phyloP scores from a whole-genome alignment of 495 filamentous ascomycete species.

The Aspergillus incahuasiensis region DNA sequence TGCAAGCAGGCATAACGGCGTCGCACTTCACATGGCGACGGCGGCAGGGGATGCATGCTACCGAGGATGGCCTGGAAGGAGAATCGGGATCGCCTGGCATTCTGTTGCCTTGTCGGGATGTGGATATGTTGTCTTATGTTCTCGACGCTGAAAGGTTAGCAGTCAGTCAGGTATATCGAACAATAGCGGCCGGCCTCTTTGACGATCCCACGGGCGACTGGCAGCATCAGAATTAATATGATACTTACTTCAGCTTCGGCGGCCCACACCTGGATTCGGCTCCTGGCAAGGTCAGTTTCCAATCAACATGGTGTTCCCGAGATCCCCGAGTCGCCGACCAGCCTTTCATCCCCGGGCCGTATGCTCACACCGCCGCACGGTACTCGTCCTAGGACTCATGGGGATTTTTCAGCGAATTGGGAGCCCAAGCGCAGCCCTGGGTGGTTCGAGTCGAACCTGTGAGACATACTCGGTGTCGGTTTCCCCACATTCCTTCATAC shows the following conservation, averaged over 20 bases:
- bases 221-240: neutral
- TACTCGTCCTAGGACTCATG: neutral
- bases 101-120: neutral
- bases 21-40: conserved; percentile 55
- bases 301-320: conserved; percentile 9
- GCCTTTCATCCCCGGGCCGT: neutral
- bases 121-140: too few relatives aligned
- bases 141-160: neutral
- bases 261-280: neutral
- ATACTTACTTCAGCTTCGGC: neutral
- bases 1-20: conserved; percentile 39
- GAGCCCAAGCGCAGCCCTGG: neutral
- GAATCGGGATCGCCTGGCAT: conserved; percentile 10
- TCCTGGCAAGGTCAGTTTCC: neutral
- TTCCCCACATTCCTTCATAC: neutral
- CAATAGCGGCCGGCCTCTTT: neutral
- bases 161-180: neutral
- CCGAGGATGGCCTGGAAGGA: conserved; percentile 27
- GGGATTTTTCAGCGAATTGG: neutral
- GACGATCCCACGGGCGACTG: neutral
- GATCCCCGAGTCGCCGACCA: conserved; percentile 24
- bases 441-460: neutral
- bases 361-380: neutral
- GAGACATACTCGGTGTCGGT: neutral
- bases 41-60: conserved; percentile 54